Evolutionary conservation across 2,329 filamentous ascomycete genomes (phyloP).

Genomic region (Lachnellula occidentalis): DNA sequence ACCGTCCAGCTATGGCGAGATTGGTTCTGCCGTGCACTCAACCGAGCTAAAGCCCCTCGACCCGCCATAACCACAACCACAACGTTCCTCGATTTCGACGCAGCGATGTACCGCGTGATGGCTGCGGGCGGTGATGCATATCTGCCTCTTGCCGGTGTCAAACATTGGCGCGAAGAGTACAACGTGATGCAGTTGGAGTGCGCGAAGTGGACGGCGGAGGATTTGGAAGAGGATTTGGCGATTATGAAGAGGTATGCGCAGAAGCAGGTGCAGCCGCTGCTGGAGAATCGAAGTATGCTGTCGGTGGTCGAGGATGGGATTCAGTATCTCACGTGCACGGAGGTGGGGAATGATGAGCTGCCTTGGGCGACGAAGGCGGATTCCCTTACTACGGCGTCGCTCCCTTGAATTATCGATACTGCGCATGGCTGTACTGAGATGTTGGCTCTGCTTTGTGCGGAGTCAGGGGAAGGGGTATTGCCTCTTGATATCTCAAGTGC

Average conservation of each 20-base stretch:
- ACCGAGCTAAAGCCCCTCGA: background rate
- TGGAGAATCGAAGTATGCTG: conserved; percentile 21
- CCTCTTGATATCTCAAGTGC: background rate
- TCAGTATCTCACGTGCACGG: conserved; percentile 22
- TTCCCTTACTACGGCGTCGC: background rate
- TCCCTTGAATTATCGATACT: background rate
- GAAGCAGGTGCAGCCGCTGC: conserved; percentile 12
- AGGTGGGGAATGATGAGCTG: conserved; percentile 17
- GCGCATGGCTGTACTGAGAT: background rate
- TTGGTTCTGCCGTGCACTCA: conserved; percentile 17
- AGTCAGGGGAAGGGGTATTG: background rate
- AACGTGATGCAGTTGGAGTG: background rate
- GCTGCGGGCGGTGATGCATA: conserved; percentile 20
- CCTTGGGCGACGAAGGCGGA: conserved; percentile 14
- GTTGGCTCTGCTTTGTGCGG: too few species aligned
- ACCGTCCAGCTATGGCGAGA: conserved; percentile 23
- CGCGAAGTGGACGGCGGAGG: conserved; percentile 2
- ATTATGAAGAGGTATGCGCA: conserved; percentile 21
- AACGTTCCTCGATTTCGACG: background rate
- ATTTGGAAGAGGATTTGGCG: conserved; percentile 13
- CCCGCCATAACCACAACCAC: background rate
- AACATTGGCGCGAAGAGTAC: background rate
- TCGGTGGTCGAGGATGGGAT: conserved; percentile 14
- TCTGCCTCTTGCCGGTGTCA: conserved; percentile 8
- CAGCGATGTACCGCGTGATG: conserved; percentile 18